Conservation (phyloP, 23 red algal species). For the Gracilaria caudata region DNA sequence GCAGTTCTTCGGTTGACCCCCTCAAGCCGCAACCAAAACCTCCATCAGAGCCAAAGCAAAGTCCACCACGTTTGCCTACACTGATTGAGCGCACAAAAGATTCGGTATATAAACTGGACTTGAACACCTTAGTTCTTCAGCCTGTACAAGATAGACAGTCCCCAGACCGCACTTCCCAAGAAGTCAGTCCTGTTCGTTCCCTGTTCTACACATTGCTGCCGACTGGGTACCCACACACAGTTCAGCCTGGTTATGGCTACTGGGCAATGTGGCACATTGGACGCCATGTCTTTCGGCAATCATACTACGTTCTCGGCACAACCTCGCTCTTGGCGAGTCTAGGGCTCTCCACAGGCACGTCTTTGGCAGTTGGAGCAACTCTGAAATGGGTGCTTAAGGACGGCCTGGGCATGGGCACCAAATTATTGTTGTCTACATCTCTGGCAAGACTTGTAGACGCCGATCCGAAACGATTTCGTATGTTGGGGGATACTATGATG, state of each 20-base stretch:
- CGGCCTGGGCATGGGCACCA: conserved; percentile 83
- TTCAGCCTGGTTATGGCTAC: conserved; percentile 63
- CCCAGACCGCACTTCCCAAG: not conserved
- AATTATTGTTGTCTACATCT: conserved; percentile 71
- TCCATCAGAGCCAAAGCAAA: not conserved
- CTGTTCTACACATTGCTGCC: conserved; percentile 60
- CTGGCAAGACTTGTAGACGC: conserved; percentile 76
- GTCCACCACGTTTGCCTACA: not conserved
- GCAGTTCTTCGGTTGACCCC: not conserved
- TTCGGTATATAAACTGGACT: conserved; percentile 3
- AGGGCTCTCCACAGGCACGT: conserved; percentile 52
- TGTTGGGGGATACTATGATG: conserved; percentile 89
- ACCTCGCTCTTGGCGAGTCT: conserved; percentile 75
- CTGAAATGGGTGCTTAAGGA: conserved; percentile 97
- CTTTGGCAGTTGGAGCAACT: conserved; percentile 66
- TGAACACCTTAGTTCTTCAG: conserved; percentile 2
- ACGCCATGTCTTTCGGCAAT: conserved; percentile 59
- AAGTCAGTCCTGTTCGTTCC: not conserved
- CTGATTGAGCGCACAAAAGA: conserved; percentile 15
- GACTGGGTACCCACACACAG: conserved; percentile 65
- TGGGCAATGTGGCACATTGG: conserved; percentile 67
- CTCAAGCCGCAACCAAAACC: not conserved
- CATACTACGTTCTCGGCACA: conserved; percentile 83
- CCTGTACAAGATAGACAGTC: not conserved
- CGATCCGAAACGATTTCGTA: conserved; percentile 82